Evolutionary conservation across 495 filamentous ascomycete species (phyloP), one percentile per base, ranked within the genome.

Genomic region (Bacidia rubella): DNA sequence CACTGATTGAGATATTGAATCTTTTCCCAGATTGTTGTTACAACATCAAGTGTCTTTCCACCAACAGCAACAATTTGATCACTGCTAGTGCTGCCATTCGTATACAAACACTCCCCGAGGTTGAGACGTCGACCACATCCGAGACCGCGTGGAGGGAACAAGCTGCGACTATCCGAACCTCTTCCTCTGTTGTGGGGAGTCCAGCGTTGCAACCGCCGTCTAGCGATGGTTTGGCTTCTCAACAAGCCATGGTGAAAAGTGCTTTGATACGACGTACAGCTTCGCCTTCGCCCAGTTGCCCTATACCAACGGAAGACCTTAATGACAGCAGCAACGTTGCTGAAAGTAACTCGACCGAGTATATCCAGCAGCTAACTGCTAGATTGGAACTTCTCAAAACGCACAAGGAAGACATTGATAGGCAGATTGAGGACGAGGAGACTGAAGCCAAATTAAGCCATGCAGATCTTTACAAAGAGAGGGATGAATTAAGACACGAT

Each of bases 41-140:
- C 67, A 89, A 89, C 54, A 81, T 97, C 11, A 82, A 93, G 49
- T 86, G 96, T 39, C 82, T 95, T 56, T 87, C 89, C 10, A 80
- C 92, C 24, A 93, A 88, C 47, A 77, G 83, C 5, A 83, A 87
- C 52, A 90, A 92, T 65, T 95, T 97, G 56, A 87, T 93, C 60
- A 87, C 88, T 1, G 82, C 86, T 5, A 94, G 92, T 63, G 77
- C 78, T 15, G 77, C 92, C 21, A 82, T 97, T 56, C 82, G 90
- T 46, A 71, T 97, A 47, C 74, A 83, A 56, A 94, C 86, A 22
- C 69, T 78, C 65, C 62, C 78, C 64, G 55, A 71, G 61, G 57
- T 74, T 67, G 55, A 69, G 70, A 23, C 75, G 11, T 19, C n/a
- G n/a, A 25, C 22, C 2, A n/a, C 5, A n/a, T 19, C 17, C 3